A percentile compares a stretch with the other conserved stretches of the same genome.
These are phyloP conservation scores for Lasiodiplodia gonubiensis DNA, from an alignment of 2,329 filamentous ascomycete species.

Conservation along the genomic window DNA sequence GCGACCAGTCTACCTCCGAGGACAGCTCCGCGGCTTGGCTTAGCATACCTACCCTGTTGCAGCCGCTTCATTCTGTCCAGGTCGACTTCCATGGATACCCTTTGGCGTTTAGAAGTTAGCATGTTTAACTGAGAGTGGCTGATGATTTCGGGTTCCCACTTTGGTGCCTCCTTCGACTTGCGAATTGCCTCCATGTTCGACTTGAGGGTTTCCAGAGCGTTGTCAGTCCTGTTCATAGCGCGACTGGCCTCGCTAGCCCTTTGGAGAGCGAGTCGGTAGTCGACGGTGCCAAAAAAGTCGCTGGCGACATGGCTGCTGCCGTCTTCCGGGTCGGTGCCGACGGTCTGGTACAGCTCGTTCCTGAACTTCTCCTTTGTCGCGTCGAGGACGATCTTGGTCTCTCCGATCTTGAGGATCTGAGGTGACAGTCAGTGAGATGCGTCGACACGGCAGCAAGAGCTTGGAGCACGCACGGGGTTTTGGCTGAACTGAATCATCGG, in stretches of 20 bases:
- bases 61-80: conserved; percentile 4
- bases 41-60: not conserved
- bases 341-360: conserved; percentile 63
- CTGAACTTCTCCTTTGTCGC: conserved; percentile 59
- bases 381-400: conserved; percentile 61
- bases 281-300: conserved; percentile 60
- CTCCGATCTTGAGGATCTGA: conserved; percentile 62
- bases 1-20: conserved; percentile 11
- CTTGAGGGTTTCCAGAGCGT: conserved; percentile 64
- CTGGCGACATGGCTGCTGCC: conserved; percentile 55
- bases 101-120: conserved; percentile 34
- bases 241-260: conserved; percentile 55
- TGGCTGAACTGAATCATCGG: conserved; percentile 48
- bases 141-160: conserved; percentile 44
- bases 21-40: conserved; percentile 13
- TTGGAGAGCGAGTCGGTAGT: conserved; percentile 61
- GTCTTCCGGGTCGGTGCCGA: conserved; percentile 48
- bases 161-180: conserved; percentile 66
- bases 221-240: conserved; percentile 62
- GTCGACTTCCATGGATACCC: conserved; percentile 37
- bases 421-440: conserved; percentile 38
- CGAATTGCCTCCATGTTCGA: conserved; percentile 64
- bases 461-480: conserved; percentile 44
- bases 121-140: conserved; percentile 32
- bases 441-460: not conserved